phyloP scores from a whole-genome alignment of 1,284 basidiomycete genomes.

The Puccinia hordei region DNA sequence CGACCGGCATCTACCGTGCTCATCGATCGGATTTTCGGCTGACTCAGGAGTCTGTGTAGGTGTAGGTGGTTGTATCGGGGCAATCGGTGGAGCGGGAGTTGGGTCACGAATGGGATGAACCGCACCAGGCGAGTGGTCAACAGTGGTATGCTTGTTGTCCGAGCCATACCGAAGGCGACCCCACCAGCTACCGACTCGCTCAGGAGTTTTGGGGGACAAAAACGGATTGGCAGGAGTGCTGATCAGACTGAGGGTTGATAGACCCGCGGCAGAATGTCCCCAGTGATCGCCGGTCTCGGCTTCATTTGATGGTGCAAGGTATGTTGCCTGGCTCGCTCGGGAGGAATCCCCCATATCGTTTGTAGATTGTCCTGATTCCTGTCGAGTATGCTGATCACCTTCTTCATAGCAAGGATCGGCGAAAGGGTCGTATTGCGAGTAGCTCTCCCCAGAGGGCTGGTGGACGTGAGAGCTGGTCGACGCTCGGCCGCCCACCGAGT shows the following conservation, averaged over 20 bases:
- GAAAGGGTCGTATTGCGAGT: constrained; percentile 15
- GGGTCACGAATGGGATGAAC: constrained; percentile 40
- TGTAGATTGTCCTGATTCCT: constrained; percentile 1
- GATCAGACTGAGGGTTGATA: neutral
- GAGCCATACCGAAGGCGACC: constrained; percentile 27
- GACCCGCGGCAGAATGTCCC: constrained; percentile 6
- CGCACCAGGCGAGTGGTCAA: constrained; percentile 12
- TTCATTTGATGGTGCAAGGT: neutral
- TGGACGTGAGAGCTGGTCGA: constrained; percentile 1
- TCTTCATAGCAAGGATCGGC: constrained; percentile 26
- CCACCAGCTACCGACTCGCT: constrained; percentile 35
- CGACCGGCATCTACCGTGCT: constrained; percentile 27
- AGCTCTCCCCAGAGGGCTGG: constrained; percentile 6
- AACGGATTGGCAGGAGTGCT: constrained; percentile 5
- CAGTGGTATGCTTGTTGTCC: constrained; percentile 28
- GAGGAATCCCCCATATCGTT: neutral
- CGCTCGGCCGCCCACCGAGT: neutral
- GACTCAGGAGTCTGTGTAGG: neutral
- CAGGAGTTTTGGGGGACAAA: constrained; percentile 2
- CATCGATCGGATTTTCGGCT: neutral
- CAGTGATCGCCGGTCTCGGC: neutral
- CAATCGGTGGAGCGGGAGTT: constrained; percentile 29
- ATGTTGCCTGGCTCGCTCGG: neutral
- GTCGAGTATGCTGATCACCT: neutral
- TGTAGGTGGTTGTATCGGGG: neutral